Evolutionary conservation across 2,329 filamentous ascomycete species (phyloP).

Genomic region (Ophiobolus disseminans): DNA sequence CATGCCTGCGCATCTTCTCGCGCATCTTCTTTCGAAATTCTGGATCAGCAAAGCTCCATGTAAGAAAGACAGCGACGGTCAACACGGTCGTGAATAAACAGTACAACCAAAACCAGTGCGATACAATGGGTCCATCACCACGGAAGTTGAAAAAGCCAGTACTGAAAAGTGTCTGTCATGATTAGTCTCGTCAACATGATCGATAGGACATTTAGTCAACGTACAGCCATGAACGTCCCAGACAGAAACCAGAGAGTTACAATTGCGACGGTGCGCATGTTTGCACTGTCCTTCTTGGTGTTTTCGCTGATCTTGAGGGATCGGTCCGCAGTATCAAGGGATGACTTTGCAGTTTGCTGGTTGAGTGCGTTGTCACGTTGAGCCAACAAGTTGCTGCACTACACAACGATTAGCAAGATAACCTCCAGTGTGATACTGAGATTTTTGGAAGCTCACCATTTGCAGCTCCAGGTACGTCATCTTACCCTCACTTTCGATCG

Average conservation of each 20-base stretch:
- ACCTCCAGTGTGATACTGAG: neutral
- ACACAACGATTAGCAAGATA: neutral
- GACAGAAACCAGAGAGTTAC: slow-evolving; percentile 16
- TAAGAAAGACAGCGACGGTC: neutral
- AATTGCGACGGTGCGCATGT: slow-evolving; percentile 12
- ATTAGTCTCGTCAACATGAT: neutral
- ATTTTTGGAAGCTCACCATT: neutral
- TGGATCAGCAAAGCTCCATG: too few species aligned
- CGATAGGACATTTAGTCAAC: neutral
- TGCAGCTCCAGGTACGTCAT: slow-evolving; percentile 7
- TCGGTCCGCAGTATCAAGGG: neutral
- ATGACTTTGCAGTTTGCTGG: slow-evolving; percentile 3
- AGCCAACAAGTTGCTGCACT: slow-evolving; percentile 10
- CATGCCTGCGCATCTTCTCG: too few species aligned
- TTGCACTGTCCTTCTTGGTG: slow-evolving; percentile 11
- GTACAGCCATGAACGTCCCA: slow-evolving; percentile 14
- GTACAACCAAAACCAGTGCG: slow-evolving; percentile 16
- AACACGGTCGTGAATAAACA: slow-evolving; percentile 11
- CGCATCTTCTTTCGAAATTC: too few species aligned
- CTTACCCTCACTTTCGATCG: neutral
- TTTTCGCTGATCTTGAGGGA: slow-evolving; percentile 9
- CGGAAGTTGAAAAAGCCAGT: slow-evolving; percentile 16
- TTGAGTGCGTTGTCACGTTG: slow-evolving; percentile 10
- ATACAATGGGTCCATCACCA: slow-evolving; percentile 8
- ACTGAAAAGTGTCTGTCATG: slow-evolving; percentile 14